Evolutionary conservation across 2,329 filamentous ascomycete genomes (phyloP).

Genomic region (Teratosphaeria epicoccoides): DNA sequence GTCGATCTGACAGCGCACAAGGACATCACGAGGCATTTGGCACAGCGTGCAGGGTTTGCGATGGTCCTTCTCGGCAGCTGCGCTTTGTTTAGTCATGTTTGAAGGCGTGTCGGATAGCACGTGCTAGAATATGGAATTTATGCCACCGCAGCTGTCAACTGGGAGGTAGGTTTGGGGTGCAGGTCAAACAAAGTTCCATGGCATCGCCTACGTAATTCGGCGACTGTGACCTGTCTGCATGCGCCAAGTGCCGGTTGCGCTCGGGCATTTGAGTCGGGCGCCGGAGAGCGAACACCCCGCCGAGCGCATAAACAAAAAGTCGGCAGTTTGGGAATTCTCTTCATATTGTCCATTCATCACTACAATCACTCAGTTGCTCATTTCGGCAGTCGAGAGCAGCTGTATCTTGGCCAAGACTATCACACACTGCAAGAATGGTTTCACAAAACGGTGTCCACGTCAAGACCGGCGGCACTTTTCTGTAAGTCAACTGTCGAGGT

Average conservation of each 20-base stretch:
- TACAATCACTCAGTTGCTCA: background rate
- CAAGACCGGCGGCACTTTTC: constrained; percentile 1
- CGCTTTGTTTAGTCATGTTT: constrained; percentile 1
- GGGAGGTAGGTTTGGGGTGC: background rate
- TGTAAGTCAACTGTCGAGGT: background rate
- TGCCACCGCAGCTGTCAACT: background rate
- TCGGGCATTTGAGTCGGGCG: background rate
- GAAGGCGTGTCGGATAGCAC: background rate
- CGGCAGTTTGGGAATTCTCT: background rate
- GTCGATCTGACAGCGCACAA: constrained; percentile 36
- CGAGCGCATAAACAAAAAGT: background rate
- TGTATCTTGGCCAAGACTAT: background rate
- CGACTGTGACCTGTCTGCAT: background rate
- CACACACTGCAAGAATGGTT: background rate
- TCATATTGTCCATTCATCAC: background rate
- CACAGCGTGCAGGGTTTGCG: constrained; percentile 35
- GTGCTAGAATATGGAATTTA: background rate
- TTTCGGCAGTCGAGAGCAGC: background rate
- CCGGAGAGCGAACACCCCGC: background rate
- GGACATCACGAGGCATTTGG: constrained; percentile 26
- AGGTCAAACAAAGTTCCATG: background rate
- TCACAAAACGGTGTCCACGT: background rate
- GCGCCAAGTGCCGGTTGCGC: too few relatives aligned
- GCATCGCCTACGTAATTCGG: background rate
- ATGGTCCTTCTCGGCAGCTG: constrained; percentile 7